Evolutionary conservation across 2,329 filamentous ascomycete genomes (phyloP), one percentile per base, ranked within the genome.

Genomic region (Neospermospora avenae): DNA sequence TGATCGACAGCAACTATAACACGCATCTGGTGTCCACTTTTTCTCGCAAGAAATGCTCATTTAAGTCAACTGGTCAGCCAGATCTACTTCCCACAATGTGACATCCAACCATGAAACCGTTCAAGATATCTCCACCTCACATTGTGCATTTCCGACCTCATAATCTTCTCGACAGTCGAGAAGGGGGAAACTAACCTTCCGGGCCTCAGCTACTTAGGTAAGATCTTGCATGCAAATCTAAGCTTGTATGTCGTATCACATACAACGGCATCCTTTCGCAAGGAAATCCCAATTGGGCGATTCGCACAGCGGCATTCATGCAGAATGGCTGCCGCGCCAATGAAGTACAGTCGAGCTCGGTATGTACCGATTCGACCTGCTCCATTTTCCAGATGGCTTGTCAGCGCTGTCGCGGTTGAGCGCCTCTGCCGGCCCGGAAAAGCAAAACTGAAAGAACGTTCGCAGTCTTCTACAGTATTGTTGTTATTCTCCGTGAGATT

Each of bases 41-140:
- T 41, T 42, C 37, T 59, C 57, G 57, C 52, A 55, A 59, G 57
- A 35, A 55, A 55, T 37, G 34, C 57, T n/a, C 25, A 42, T 55
- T 59, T 51, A 14, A 28, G 45, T 39, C 18, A 31, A 49, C 4
- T 31, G 8, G 14, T 18, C 28, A 31, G 25, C 25, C 24, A 34
- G 13, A 13, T 34, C 34, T 28, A 13, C 8, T 8, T 13, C 6
- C 4, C 18, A 18, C 18, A 3, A 13, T 14, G 8, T 16, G 13
- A 51, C 16, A 8, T 5, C 16, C 34, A 22, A 28, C 18, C 28
- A 20, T 22, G 18, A 35, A 35, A 1, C 16, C 28, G 14, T 24
- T 18, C 7, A 28, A 16, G 18, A 35, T 18, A 22, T 31, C 3
- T 28, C 34, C 20, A 51, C 6, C 35, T 34, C 34, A 31, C 48